Percentiles rank a stretch among this genome's conserved stretches.
Evolutionary conservation across 768 basidiomycete genomes (phyloP).

Genomic region (Rhodotorula diobovata): DNA sequence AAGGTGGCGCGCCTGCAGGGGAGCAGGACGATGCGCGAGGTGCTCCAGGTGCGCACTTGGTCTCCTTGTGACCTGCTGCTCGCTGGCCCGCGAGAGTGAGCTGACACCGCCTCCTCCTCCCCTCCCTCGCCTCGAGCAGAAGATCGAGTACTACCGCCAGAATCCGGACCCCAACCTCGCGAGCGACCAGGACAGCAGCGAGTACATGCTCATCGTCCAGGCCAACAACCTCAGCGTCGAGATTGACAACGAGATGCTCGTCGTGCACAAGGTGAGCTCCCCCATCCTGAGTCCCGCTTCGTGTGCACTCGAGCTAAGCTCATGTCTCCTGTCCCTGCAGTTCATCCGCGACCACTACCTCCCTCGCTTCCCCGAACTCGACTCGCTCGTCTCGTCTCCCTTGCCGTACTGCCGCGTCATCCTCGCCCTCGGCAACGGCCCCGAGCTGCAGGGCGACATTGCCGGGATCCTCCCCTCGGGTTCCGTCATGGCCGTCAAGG

Average conservation of each 20-base stretch:
- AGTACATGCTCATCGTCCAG: conserved; percentile 92
- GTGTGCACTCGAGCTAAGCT: not conserved
- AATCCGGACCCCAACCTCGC: conserved; percentile 74
- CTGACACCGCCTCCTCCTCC: not conserved
- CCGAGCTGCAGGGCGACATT: conserved; percentile 56
- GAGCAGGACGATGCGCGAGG: conserved; percentile 81
- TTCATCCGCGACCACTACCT: conserved; percentile 98
- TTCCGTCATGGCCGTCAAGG: conserved; percentile 89
- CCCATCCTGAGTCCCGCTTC: not conserved
- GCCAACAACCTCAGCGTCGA: conserved; percentile 98
- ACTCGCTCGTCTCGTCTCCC: conserved; percentile 88
- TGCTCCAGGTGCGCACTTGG: conserved; percentile 60
- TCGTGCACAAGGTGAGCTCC: conserved; percentile 79
- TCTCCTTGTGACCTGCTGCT: not conserved
- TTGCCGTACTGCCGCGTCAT: conserved; percentile 89
- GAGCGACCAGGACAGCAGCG: conserved; percentile 82
- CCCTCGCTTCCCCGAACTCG: conserved; percentile 90
- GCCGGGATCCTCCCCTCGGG: conserved; percentile 76
- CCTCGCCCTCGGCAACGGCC: conserved; percentile 75
- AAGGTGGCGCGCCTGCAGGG: conserved; percentile 84
- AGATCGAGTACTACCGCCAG: conserved; percentile 77
- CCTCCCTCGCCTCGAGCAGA: conserved; percentile 52
- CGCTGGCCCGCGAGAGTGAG: not conserved
- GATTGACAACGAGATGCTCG: conserved; percentile 92
- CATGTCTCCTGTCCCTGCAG: conserved; percentile 48